phyloP scores from a whole-genome alignment of 345 rosid genomes.

The Aurinia saxatilis region DNA sequence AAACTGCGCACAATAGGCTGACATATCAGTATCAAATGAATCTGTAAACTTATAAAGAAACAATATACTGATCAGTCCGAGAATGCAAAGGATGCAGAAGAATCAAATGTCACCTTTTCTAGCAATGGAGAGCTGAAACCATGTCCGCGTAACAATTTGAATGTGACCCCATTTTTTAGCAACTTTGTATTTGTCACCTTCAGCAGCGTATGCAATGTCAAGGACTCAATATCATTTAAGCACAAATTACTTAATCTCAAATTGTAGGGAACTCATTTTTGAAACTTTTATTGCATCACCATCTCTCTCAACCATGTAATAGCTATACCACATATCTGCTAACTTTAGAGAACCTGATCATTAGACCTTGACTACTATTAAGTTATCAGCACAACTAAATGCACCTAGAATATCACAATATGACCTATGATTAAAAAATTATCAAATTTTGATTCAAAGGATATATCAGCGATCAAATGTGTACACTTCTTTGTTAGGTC shows the following conservation, averaged over 20 bases:
- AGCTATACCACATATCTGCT: not conserved
- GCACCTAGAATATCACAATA: constrained; percentile 4
- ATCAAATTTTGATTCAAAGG: constrained; percentile 37
- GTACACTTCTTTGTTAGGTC: constrained; percentile 82
- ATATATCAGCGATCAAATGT: constrained; percentile 90
- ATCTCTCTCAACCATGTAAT: not conserved
- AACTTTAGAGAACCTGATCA: not conserved
- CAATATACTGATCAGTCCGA: constrained; percentile 8
- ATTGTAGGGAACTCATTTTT: not conserved
- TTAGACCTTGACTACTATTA: not conserved
- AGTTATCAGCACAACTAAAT: constrained; percentile 1
- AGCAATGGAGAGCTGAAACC: constrained; percentile 80
- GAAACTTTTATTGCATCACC: not conserved
- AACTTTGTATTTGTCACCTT: constrained; percentile 91
- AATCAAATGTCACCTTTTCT: constrained; percentile 56
- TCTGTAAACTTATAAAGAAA: constrained; percentile 11
- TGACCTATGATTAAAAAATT: constrained; percentile 10
- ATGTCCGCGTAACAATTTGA: constrained; percentile 69
- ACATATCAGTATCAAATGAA: constrained; percentile 27
- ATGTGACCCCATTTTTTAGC: constrained; percentile 87
- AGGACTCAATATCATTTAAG: constrained; percentile 28
- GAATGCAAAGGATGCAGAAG: constrained; percentile 4
- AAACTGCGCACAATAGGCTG: constrained; percentile 52
- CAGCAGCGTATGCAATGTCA: constrained; percentile 64
- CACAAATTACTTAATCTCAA: not conserved